A percentile compares a stretch with the other conserved stretches of the same genome.
Evolutionary conservation across 1,139 yeast genomes (phyloP).

Genomic region (Saccharomycopsis crataegensis): DNA sequence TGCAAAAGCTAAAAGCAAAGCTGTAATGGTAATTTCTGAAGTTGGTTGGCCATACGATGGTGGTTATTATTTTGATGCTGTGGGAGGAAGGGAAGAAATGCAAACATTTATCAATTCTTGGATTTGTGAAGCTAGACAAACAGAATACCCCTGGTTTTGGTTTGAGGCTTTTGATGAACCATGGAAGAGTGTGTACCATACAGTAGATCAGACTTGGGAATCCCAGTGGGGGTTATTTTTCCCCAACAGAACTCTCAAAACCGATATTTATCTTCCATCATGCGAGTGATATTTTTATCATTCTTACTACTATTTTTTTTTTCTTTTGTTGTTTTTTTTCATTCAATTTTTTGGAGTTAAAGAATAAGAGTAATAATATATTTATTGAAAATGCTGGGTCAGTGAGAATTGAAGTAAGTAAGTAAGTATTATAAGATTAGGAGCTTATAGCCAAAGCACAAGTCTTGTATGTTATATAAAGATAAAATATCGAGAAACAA

Average conservation of each 20-base stretch:
- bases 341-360: neutral
- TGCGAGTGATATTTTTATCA: slow-evolving; percentile 2
- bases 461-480: slow-evolving; percentile 40
- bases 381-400: neutral
- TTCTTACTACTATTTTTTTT: neutral
- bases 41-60: slow-evolving; percentile 71
- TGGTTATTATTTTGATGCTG: slow-evolving; percentile 39
- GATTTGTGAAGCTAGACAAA: slow-evolving; percentile 39
- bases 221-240: slow-evolving; percentile 66
- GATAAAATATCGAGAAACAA: slow-evolving; percentile 68
- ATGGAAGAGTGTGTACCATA: slow-evolving; percentile 52
- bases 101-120: slow-evolving; percentile 45
- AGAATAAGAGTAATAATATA: neutral
- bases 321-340: neutral
- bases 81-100: slow-evolving; percentile 39
- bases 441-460: neutral
- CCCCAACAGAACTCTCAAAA: slow-evolving; percentile 38
- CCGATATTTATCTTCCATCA: slow-evolving; percentile 23
- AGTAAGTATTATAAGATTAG: neutral
- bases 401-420: neutral
- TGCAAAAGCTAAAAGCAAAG: slow-evolving; percentile 23
- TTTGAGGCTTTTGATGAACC: slow-evolving; percentile 73
- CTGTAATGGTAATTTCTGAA: slow-evolving; percentile 45
- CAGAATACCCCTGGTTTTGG: slow-evolving; percentile 47
- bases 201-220: slow-evolving; percentile 48